phyloP scores from a whole-genome alignment of 805 yeast genomes.

The Kuraishia ogatae region DNA sequence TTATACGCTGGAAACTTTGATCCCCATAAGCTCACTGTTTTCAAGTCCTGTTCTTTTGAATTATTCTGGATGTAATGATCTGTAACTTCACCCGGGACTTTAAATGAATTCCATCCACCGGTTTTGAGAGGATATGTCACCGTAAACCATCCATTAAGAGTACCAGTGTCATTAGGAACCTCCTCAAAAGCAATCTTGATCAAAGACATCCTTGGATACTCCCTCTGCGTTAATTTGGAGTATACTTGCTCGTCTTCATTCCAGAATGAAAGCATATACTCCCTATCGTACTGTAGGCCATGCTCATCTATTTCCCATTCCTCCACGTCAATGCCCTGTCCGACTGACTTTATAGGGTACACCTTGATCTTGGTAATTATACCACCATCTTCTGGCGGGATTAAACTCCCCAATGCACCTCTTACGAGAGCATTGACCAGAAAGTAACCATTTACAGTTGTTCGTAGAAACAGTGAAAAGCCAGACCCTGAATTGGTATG shows the following conservation, averaged over 20 bases:
- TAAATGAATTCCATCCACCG: not conserved
- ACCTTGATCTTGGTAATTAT: constrained; percentile 14
- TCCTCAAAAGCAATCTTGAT: constrained; percentile 9
- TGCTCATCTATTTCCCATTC: constrained; percentile 18
- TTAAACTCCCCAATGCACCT: not conserved
- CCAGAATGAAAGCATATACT: constrained; percentile 14
- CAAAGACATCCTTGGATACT: constrained; percentile 8
- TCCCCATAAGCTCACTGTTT: constrained; percentile 14
- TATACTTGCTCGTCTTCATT: constrained; percentile 8
- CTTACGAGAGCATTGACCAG: not conserved
- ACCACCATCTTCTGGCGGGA: constrained; percentile 12
- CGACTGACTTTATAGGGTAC: constrained; percentile 21
- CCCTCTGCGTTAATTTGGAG: constrained; percentile 10
- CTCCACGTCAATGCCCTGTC: constrained; percentile 15
- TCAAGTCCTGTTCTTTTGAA: not conserved
- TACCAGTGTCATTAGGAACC: not conserved
- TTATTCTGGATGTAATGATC: constrained; percentile 3
- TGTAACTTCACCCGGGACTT: constrained; percentile 13
- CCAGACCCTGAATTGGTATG: not conserved
- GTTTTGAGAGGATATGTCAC: constrained; percentile 10
- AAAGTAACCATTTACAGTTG: not conserved
- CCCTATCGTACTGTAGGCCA: constrained; percentile 21
- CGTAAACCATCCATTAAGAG: constrained; percentile 7
- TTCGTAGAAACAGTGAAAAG: not conserved
- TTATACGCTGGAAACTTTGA: constrained; percentile 12